A percentile compares a stretch with the other conserved stretches of the same genome.
phyloP scores from a whole-genome alignment of 805 yeast species.

The Cyberlindnera mrakii region DNA sequence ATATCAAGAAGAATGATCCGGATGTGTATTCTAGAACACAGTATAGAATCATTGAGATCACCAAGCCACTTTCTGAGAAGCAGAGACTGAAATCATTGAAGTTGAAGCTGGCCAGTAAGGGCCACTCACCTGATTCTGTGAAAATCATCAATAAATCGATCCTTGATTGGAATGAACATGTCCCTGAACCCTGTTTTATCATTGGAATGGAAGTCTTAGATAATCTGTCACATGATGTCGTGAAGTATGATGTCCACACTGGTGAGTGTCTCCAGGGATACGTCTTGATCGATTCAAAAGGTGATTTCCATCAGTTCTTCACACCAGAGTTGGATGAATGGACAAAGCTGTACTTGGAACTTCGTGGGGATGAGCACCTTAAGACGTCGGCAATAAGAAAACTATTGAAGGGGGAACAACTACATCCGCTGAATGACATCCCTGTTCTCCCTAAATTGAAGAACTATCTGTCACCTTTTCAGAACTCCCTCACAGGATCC shows the following conservation, averaged over 20 bases:
- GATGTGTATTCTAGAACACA: slow-evolving; percentile 64
- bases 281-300: slow-evolving; percentile 63
- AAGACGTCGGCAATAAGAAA: neutral
- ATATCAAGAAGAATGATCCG: slow-evolving; percentile 54
- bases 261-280: slow-evolving; percentile 72
- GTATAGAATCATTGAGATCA: slow-evolving; percentile 33
- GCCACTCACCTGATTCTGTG: slow-evolving; percentile 50
- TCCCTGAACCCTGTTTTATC: slow-evolving; percentile 65
- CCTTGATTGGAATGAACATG: slow-evolving; percentile 60
- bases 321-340: slow-evolving; percentile 54
- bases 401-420: slow-evolving; percentile 1
- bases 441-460: slow-evolving; percentile 32
- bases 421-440: slow-evolving; percentile 59
- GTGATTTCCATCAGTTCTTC: slow-evolving; percentile 72
- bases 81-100: slow-evolving; percentile 16
- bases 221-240: slow-evolving; percentile 76
- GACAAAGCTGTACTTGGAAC: slow-evolving; percentile 47
- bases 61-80: slow-evolving; percentile 22
- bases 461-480: slow-evolving; percentile 55
- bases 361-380: slow-evolving; percentile 23
- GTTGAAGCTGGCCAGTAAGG: slow-evolving; percentile 10
- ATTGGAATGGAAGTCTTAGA: slow-evolving; percentile 81
- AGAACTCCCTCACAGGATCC: slow-evolving; percentile 56
- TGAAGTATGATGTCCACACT: slow-evolving; percentile 64
- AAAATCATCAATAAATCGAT: slow-evolving; percentile 69